Evolutionary conservation across 345 rosid species (phyloP), one percentile per base, ranked within the genome.

Genomic region (Bruguiera parviflora): DNA sequence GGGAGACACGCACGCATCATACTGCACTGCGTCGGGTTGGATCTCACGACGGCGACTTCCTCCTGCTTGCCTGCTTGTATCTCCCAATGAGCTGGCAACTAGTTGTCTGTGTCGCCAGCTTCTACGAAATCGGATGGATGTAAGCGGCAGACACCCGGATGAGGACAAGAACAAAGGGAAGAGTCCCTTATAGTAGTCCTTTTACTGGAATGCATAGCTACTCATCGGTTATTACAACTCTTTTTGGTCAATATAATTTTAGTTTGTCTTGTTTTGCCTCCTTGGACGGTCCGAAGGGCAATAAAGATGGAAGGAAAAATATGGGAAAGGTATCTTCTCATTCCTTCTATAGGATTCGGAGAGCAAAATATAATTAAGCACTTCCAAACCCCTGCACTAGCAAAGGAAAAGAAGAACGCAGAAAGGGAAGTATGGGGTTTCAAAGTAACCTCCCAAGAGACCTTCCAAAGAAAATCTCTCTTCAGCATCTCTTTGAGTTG

Each of bases 221-320:
- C 46, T 57, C 52, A 18, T 80, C 80, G 87, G 85, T 76, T 63
- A 49, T 71, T 73, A 79, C 88, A 66, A 84, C 66, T 39, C 61
- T 71, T 63, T 69, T 55, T 65, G 65, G 65, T 71, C 69, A 13
- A 62, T 57, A 64, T 62, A 64, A 78, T 66, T 76, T 73, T 72
- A 75, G 78, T 69, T 69, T 73, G 71, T 67, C 66, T 13, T 65
- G 71, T 77, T 62, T 78, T 71, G 72, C 69, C 51, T 73, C 73
- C 72, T 65, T 62, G 63, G 39, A 16, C 15, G 32, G 33, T 64
- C 53, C 68, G 49, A 61, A 19, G 37, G n/a, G 32, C 33, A 31
- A 64, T 15, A 63, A 66, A 49, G 55, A 61, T 51, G 60, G 67
- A 27, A 37, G 65, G 5, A 58, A 63, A 58, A 66, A 33, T 20